phyloP scores from a whole-genome alignment of 179 eudicot genomes.

The Beta lomatogona region DNA sequence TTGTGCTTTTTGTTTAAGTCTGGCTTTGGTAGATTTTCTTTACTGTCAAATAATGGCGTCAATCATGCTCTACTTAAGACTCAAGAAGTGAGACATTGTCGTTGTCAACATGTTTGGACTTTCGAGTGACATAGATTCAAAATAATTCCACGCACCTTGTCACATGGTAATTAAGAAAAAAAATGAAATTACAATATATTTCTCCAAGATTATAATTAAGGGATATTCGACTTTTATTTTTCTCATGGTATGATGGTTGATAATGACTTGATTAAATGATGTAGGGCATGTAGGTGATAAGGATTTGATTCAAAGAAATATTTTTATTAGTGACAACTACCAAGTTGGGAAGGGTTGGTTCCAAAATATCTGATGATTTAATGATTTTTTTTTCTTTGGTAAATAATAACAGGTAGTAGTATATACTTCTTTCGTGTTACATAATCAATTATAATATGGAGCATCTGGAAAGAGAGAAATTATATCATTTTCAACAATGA shows the following conservation, averaged over 20 bases:
- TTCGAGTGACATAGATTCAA: background rate
- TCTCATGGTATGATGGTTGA: background rate
- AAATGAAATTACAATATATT: background rate
- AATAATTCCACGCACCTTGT: background rate
- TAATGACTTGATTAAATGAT: background rate
- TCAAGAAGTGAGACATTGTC: background rate
- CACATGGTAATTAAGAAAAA: background rate
- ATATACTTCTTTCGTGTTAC: no score
- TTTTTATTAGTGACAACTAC: slow-evolving; percentile 4
- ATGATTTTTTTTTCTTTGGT: no score
- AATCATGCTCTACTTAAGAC: slow-evolving; percentile 18
- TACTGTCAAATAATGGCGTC: no score
- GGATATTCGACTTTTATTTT: background rate
- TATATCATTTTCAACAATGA: no score
- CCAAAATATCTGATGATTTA: background rate
- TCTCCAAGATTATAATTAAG: background rate
- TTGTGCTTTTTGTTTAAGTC: no score
- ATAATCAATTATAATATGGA: no score
- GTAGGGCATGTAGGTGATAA: background rate
- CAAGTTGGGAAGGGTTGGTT: background rate
- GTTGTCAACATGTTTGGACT: background rate
- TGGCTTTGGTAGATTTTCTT: background rate
- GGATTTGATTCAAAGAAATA: background rate
- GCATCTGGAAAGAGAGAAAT: no score
- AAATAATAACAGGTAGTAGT: no score